These are phyloP conservation scores for Ceratobasidium sp. DNA, from an alignment of 1,284 basidiomycete species.

Conservation along the genomic window DNA sequence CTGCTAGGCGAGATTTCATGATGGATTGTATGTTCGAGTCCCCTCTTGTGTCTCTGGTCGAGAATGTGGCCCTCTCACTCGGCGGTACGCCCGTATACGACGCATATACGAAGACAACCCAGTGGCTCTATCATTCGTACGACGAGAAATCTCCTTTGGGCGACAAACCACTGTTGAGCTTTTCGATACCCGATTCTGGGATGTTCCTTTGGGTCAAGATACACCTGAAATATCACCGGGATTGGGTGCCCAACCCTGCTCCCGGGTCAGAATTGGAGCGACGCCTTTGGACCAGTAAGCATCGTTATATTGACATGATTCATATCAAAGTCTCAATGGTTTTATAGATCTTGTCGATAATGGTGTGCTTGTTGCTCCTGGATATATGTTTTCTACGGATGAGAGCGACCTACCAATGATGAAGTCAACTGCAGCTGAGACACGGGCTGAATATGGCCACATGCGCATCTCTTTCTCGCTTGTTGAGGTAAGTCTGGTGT, in stretches of 20 bases:
- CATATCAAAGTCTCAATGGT: too few relatives aligned
- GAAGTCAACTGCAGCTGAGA: not conserved
- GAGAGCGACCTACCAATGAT: constrained; percentile 11
- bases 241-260: constrained; percentile 51
- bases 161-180: constrained; percentile 67
- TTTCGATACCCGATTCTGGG: constrained; percentile 77
- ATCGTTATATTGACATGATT: not conserved
- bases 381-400: constrained; percentile 69
- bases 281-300: constrained; percentile 63
- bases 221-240: constrained; percentile 72
- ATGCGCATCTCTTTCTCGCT: constrained; percentile 75
- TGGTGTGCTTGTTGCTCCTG: constrained; percentile 72
- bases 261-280: constrained; percentile 65
- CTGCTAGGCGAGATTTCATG: constrained; percentile 69
- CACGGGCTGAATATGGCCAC: constrained; percentile 61
- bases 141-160: constrained; percentile 63
- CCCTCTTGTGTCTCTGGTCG: not conserved
- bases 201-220: constrained; percentile 81
- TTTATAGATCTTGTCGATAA: constrained; percentile 66
- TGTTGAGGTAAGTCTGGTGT: constrained; percentile 62
- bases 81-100: constrained; percentile 9
- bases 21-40: constrained; percentile 67
- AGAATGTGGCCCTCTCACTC: constrained; percentile 18
- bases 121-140: constrained; percentile 52
- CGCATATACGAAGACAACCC: constrained; percentile 45